Evolutionary conservation across 2,329 filamentous ascomycete species (phyloP).

Genomic region (Verticillium albo-atrum): DNA sequence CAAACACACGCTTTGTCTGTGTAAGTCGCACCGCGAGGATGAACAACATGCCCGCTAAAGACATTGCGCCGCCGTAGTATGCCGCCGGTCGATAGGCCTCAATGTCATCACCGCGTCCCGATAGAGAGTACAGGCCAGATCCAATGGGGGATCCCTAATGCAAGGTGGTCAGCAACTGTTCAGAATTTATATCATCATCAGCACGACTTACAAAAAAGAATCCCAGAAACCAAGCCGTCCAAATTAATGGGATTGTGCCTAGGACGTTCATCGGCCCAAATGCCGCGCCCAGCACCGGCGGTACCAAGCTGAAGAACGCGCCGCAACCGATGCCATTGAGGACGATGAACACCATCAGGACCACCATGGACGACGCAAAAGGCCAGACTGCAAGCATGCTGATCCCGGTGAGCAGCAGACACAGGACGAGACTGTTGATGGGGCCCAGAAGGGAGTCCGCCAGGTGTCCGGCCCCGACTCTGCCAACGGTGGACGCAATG

Average conservation of each 20-base stretch:
- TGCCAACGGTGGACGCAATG: conserved; percentile 19
- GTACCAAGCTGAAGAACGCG: conserved; percentile 22
- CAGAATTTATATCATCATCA: too few species aligned
- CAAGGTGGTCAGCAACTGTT: not conserved
- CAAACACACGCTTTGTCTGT: not conserved
- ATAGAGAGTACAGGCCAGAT: conserved; percentile 18
- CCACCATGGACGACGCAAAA: conserved; percentile 16
- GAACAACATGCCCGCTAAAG: conserved; percentile 8
- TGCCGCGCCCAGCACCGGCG: conserved; percentile 13
- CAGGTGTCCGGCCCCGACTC: conserved; percentile 18
- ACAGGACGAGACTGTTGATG: conserved; percentile 19
- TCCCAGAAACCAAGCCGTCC: conserved; percentile 21
- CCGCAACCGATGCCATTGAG: conserved; percentile 22
- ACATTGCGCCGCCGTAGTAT: conserved; percentile 21
- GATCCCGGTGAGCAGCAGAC: conserved; percentile 17
- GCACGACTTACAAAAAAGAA: conserved; percentile 19
- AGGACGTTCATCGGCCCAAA: conserved; percentile 19
- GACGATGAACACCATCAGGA: conserved; percentile 17
- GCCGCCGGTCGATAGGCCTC: conserved; percentile 18
- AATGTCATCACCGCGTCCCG: conserved; percentile 10
- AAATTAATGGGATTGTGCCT: conserved; percentile 19
- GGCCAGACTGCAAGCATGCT: conserved; percentile 21
- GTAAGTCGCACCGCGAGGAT: not conserved
- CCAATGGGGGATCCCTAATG: conserved; percentile 20
- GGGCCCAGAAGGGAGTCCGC: conserved; percentile 20